Base-by-base conservation (phyloP, 2,329 filamentous ascomycete genomes). In the Sphaceloma murrayae region DNA sequence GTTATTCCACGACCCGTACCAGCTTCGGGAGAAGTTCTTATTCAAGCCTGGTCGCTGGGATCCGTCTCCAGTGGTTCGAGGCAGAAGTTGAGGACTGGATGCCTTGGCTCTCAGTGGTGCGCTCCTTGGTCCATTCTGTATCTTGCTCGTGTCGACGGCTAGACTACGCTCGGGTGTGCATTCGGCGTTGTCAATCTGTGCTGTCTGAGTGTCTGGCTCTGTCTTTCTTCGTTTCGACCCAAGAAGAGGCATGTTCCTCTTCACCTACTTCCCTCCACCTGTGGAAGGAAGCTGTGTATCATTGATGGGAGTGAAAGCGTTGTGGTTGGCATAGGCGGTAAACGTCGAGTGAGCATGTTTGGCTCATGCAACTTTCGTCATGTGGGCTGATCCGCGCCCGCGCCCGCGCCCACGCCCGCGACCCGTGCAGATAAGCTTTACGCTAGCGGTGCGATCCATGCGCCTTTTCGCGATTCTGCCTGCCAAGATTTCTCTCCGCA, bases 1-100 rank as follows among this genome's bases (percentile, higher is more conserved):
- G 18, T 61, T 58, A 5, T 62, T 59, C 67, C 67, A 60, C 29
- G 57, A 68, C 40, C 64, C 68, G 34, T 69, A 66, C 67, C 68
- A 71, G 53, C 61, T 66, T 43, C 44, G 43, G n/a, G 43, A 46
- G 26, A 34, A 34, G 16, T 30, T 34, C 27, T 29, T 8, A 11
- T 45, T 45, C n/a, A 45, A 32, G 19, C 42, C 42, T 16, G 42
- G 42, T 13, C 42, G 42, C 18, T 18, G 30, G 21, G 16, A 26
- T 7, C 31, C 42, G 17, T 45, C 42, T 34, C 21, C 14, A 24
- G 30, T 13, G 26, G 30, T 34, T 9, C 18, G 22, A 2, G 42
- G 30, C 17, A 22, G 19, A 16, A 45, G 42, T 34, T 45, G 30
- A 7, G 42, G 42, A 29, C 29, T 34, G 5, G 42, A 45, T 27